These are phyloP conservation scores for Uromyces viciae-fabae DNA, from an alignment of 1,284 basidiomycete species.

Conservation along the genomic window DNA sequence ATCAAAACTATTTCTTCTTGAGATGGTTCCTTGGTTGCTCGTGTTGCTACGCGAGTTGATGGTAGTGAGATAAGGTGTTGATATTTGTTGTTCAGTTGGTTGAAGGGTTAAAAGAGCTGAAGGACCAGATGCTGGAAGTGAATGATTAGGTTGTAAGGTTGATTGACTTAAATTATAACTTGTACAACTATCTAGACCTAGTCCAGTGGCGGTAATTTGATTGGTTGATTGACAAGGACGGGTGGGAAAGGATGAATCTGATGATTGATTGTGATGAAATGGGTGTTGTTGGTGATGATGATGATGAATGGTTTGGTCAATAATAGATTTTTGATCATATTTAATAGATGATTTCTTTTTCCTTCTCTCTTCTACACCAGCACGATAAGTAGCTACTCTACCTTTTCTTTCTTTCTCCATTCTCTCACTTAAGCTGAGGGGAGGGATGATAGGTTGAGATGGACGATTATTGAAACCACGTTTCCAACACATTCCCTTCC, in stretches of 20 bases:
- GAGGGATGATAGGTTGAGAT: constrained; percentile 17
- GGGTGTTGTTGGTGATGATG: constrained; percentile 35
- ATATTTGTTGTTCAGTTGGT: constrained; percentile 27
- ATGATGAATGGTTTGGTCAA: constrained; percentile 32
- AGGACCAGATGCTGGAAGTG: not conserved
- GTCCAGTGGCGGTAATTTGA: not conserved
- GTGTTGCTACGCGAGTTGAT: not conserved
- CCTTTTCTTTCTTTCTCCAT: constrained; percentile 47
- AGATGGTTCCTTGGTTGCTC: constrained; percentile 19
- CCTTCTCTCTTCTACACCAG: constrained; percentile 36
- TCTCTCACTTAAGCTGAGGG: constrained; percentile 14
- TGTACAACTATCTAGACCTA: not conserved
- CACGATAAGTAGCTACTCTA: constrained; percentile 40
- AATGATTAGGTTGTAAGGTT: not conserved
- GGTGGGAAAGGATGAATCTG: not conserved
- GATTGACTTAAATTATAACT: not conserved
- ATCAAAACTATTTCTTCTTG: constrained; percentile 30
- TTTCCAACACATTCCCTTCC: constrained; percentile 72
- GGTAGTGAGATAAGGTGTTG: constrained; percentile 22
- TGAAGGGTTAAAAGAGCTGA: not conserved
- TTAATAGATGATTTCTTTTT: constrained; percentile 29
- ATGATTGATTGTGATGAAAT: constrained; percentile 4
- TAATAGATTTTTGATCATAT: constrained; percentile 46
- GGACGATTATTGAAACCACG: constrained; percentile 59
- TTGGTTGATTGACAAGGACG: not conserved